Base-by-base conservation (phyloP, 805 yeast genomes). In the Monosporozyma siamensis region DNA sequence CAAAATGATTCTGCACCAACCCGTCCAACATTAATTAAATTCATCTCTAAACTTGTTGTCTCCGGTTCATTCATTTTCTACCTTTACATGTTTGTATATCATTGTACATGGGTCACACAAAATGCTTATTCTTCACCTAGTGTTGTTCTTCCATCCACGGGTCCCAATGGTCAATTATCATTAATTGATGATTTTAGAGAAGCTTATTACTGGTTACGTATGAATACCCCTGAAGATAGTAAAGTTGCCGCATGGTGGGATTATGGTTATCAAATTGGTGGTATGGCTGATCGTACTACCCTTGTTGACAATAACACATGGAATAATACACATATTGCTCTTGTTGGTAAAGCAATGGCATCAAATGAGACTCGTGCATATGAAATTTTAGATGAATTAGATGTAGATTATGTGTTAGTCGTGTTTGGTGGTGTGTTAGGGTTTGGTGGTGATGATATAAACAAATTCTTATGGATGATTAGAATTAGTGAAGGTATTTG, bases 161-260 rank as follows among this genome's bases (percentile, higher is more conserved):
- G 75, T 50, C 82, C 94, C 25, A 96, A 92, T 59, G 98, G 99
- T 1, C 75, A 85, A 14, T 81, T 77, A 52, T 72, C 74, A 46
- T 68, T 90, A 51, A 92, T 92, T 58, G 99, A 92, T 64, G 99
- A 92, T 65, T 92, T 82, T 72, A 80, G 99, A 67, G 99, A 92
- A 71, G 98, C 97, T 9, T 92, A 92, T 70, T 92, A 90, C 64
- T 92, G 98, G 98, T 71, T 92, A 55, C 80, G 98, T 59, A 89
- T 90, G 95, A 92, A 92, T 68, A 92, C 98, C 1, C 79, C 84
- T 3, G 96, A 92, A 62, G 97, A 92, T 61, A 84, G 97, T 27
- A 89, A 85, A 64, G 83, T 92, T 47, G 87, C 94, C 82, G 82
- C 97, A 9, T 92, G 99, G 98, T 92, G 99, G 99, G 98, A 94